Evolutionary conservation across 2,329 filamentous ascomycete species (phyloP), one percentile per base, ranked within the genome.

Genomic region (Ilyonectria robusta): DNA sequence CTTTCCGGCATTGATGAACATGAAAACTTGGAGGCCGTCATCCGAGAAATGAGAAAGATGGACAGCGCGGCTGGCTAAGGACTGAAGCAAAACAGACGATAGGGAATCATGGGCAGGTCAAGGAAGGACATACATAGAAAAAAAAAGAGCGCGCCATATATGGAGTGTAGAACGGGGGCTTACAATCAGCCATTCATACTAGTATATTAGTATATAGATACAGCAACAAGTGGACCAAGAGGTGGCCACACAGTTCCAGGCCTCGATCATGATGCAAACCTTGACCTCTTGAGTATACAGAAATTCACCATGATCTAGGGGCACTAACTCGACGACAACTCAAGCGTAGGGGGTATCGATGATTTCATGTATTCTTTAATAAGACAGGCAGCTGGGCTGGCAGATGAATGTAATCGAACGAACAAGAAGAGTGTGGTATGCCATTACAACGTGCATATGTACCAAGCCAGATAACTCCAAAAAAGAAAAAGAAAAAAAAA

Each of bases 401-500:
- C 10, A 33, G 17, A 35, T 10, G 42, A 62, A 56, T n/a, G 17
- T 46, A 33, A 37, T 42, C 17, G 33, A 63, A 54, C 62, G 55
- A 59, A 50, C 19, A 50, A 33, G 37, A 61, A 54, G 37, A 31
- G 11, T 50, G 57, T 47, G 44, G 37, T 46, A 44, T 63, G 50
- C 68, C 71, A 75, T 73, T 74, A 74, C 64, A 70, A 68, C 54
- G 58, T 50, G 61, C 68, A 60, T 67, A 71, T 62, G 55, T 64
- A 62, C 67, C 37, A 64, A 66, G 44, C 64, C 68, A 48, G 51
- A 65, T 15, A 67, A 58, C 40, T 47, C 54, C 57, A 53, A 51
- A 37, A 46, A 4, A 21, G 21, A 21, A 21, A 21, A 21, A 21
- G 21, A 21, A 21, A 3, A 21, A 3, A 21, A 21, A 21, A 21